These are phyloP conservation scores for Hypoxylon sp. DNA, from an alignment of 2,329 filamentous ascomycete genomes.

Conservation along the genomic window DNA sequence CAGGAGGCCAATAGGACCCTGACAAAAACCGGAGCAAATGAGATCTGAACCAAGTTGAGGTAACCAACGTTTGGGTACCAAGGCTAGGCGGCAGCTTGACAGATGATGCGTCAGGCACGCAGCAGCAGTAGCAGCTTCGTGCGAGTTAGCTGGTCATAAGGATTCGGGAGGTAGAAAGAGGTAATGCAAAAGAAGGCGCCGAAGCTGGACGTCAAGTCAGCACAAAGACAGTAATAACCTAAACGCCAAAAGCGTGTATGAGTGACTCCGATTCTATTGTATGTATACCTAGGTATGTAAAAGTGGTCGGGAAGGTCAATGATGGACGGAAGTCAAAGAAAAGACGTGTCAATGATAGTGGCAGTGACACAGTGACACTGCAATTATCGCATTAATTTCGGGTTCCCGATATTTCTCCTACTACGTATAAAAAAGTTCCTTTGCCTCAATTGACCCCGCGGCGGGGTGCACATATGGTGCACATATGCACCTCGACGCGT, in stretches of 20 bases:
- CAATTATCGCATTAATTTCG: slow-evolving; percentile 13
- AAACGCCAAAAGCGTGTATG: background rate
- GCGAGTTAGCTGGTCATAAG: slow-evolving; percentile 22
- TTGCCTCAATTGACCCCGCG: slow-evolving; percentile 37
- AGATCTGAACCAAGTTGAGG: slow-evolving; percentile 39
- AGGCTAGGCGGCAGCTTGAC: slow-evolving; percentile 38
- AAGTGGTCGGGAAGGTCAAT: background rate
- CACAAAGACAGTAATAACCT: slow-evolving; percentile 7
- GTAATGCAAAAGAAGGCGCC: slow-evolving; percentile 3
- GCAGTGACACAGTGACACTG: background rate
- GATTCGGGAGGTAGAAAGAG: background rate
- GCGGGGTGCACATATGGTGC: slow-evolving; percentile 30
- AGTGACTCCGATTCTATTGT: slow-evolving; percentile 9
- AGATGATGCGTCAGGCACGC: slow-evolving; percentile 37
- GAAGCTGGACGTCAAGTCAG: background rate
- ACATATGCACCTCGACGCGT: slow-evolving; percentile 18
- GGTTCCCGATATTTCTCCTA: slow-evolving; percentile 37
- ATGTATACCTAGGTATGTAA: background rate
- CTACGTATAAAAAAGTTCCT: slow-evolving; percentile 10
- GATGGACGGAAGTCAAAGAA: slow-evolving; percentile 2
- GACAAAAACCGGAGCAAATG: slow-evolving; percentile 36
- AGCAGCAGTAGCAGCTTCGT: slow-evolving; percentile 30
- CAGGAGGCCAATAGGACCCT: slow-evolving; percentile 33
- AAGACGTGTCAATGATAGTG: slow-evolving; percentile 4
- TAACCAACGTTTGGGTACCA: slow-evolving; percentile 35